Evolutionary conservation across 371 early-diverging fungal genomes (phyloP).

Genomic region (Mucor plumbeus): DNA sequence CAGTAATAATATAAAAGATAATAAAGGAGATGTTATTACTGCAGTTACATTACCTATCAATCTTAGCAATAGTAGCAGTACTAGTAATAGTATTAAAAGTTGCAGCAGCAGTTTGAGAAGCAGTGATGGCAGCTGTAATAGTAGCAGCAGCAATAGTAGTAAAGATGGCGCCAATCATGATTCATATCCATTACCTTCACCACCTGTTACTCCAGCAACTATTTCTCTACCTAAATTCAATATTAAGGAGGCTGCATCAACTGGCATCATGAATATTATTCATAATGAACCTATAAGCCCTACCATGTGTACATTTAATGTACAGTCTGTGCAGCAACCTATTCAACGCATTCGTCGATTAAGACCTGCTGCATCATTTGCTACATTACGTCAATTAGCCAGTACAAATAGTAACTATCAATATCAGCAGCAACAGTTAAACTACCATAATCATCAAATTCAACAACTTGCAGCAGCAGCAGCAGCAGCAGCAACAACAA

Average conservation of each 20-base stretch:
- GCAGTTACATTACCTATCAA: neutral
- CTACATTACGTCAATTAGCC: slow-evolving; percentile 21
- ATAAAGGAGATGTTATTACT: slow-evolving; percentile 5
- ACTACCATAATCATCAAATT: slow-evolving; percentile 12
- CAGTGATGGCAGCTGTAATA: neutral
- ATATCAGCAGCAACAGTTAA: slow-evolving; percentile 15
- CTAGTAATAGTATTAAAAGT: neutral
- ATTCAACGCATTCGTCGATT: slow-evolving; percentile 25
- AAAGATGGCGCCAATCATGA: neutral
- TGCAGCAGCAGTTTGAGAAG: slow-evolving; percentile 1
- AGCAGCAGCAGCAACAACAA: slow-evolving; percentile 3
- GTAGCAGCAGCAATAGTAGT: neutral
- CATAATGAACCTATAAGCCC: slow-evolving; percentile 17
- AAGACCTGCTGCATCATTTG: slow-evolving; percentile 37
- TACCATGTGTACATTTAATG: slow-evolving; percentile 19
- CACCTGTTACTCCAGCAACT: slow-evolving; percentile 15
- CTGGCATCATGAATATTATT: neutral
- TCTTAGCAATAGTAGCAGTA: neutral
- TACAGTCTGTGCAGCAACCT: slow-evolving; percentile 23
- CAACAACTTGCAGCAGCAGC: slow-evolving; percentile 3
- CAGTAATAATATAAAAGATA: slow-evolving; percentile 9
- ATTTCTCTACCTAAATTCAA: neutral
- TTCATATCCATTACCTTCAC: slow-evolving; percentile 9
- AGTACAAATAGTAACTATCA: slow-evolving; percentile 16
- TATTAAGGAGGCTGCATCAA: neutral